These are phyloP conservation scores for Aurinia saxatilis DNA, from an alignment of 345 rosid species.

Conservation along the genomic window DNA sequence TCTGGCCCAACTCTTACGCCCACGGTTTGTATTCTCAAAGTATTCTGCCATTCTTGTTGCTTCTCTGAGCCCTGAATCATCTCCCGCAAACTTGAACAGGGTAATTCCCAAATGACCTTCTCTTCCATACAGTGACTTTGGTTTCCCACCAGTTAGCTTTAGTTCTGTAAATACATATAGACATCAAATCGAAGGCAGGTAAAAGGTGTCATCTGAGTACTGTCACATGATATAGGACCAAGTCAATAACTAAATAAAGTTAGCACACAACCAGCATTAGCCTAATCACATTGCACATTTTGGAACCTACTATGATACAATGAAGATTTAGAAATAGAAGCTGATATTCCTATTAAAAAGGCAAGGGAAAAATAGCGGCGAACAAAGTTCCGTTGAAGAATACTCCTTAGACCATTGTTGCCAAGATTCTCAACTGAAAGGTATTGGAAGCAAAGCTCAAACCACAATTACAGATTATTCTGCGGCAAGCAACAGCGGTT, in stretches of 20 bases:
- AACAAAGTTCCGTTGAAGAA: background rate
- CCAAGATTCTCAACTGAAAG: slow-evolving; percentile 3
- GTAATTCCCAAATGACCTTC: slow-evolving; percentile 92
- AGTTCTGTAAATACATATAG: slow-evolving; percentile 55
- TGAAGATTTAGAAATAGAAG: slow-evolving; percentile 6
- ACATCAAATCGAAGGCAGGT: slow-evolving; percentile 18
- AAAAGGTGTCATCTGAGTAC: slow-evolving; percentile 8
- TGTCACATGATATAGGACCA: background rate
- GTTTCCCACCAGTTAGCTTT: slow-evolving; percentile 71
- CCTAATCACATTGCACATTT: slow-evolving; percentile 13
- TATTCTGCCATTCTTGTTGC: slow-evolving; percentile 68
- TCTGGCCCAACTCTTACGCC: slow-evolving; percentile 70
- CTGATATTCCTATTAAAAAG: background rate
- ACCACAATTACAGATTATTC: slow-evolving; percentile 1
- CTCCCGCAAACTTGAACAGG: slow-evolving; percentile 59
- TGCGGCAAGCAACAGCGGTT: background rate
- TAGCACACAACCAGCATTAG: slow-evolving; percentile 9
- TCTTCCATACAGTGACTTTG: slow-evolving; percentile 82
- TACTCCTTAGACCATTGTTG: slow-evolving; percentile 4
- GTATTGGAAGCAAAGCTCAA: slow-evolving; percentile 4
- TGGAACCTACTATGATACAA: slow-evolving; percentile 7
- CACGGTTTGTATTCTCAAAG: slow-evolving; percentile 73
- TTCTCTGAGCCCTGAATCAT: slow-evolving; percentile 64
- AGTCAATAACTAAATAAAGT: slow-evolving; percentile 10
- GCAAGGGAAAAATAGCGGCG: background rate